Percentiles rank a stretch among this genome's conserved stretches.
Evolutionary conservation across 176 grass and related monocot species (phyloP).

Genomic region (Triticum dicoccoides): DNA sequence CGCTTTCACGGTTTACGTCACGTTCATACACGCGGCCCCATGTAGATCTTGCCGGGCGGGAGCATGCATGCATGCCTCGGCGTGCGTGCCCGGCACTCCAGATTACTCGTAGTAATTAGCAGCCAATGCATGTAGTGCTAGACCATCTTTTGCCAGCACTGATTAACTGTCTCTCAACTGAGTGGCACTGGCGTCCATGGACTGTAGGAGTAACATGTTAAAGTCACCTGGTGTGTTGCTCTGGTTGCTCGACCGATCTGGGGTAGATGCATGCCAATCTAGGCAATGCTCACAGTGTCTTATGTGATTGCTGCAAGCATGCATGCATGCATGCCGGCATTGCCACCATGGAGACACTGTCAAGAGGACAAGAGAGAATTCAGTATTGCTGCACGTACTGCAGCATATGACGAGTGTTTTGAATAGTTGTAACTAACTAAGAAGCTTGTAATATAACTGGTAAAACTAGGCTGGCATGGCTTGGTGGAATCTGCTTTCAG

Average conservation of each 20-base stretch:
- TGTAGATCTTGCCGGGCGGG: constrained; percentile 62
- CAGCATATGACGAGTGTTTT: too few species aligned
- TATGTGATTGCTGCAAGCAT: not conserved
- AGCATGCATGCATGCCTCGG: constrained; percentile 23
- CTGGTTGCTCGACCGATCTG: not conserved
- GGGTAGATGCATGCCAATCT: not conserved
- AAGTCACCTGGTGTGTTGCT: not conserved
- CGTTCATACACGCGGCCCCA: constrained; percentile 84
- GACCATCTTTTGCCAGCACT: constrained; percentile 1
- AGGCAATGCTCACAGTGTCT: not conserved
- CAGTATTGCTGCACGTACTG: not conserved
- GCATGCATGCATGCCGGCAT: constrained; percentile 6
- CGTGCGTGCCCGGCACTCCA: constrained; percentile 8
- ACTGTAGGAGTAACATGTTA: not conserved
- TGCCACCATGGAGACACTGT: not conserved
- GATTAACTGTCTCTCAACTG: constrained; percentile 34
- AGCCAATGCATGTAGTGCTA: constrained; percentile 30
- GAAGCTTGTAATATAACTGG: not conserved
- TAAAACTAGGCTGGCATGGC: not conserved
- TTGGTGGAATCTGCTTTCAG: constrained; percentile 12
- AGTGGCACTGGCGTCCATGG: not conserved
- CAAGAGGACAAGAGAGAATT: not conserved
- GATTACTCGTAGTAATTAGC: constrained; percentile 28
- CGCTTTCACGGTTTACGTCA: constrained; percentile 81
- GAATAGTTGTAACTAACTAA: too few species aligned